A percentile compares a stretch with the other conserved stretches of the same genome.
phyloP scores from a whole-genome alignment of 129 eudicot species.

The Heracleum sosnowskyi region DNA sequence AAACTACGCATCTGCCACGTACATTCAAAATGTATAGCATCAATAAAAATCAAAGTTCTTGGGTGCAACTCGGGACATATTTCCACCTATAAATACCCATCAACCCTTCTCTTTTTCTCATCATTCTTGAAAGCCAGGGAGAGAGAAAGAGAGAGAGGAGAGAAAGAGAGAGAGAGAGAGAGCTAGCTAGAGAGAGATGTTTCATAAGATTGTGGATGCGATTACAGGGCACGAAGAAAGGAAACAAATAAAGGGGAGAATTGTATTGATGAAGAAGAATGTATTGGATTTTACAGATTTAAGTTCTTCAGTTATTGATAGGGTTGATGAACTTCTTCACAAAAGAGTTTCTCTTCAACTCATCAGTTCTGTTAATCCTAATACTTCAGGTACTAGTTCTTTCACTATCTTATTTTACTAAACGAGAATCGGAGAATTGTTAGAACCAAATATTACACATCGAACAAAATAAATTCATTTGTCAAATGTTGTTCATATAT shows the following conservation, averaged over 20 bases:
- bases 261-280: conserved; percentile 52
- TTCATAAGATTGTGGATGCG: no score
- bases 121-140: no score
- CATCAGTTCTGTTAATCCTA: conserved; percentile 35
- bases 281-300: conserved; percentile 29
- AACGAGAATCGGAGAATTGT: no score
- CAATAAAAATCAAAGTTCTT: background rate
- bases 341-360: conserved; percentile 47
- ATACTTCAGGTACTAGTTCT: conserved; percentile 24
- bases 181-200: no score
- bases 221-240: conserved; percentile 11
- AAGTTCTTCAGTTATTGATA: conserved; percentile 20
- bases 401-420: background rate
- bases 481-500: no score
- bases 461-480: no score
- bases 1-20: no score
- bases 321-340: conserved; percentile 38
- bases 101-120: background rate
- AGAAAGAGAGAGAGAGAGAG: no score
- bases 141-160: no score
- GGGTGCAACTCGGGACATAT: background rate
- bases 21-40: no score
- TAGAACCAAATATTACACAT: background rate
- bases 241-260: conserved; percentile 41
- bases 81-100: background rate